A percentile compares a stretch with the other conserved stretches of the same genome.
These are phyloP conservation scores for Dryas drummondii DNA, from an alignment of 306 rosid species.

Conservation along the genomic window DNA sequence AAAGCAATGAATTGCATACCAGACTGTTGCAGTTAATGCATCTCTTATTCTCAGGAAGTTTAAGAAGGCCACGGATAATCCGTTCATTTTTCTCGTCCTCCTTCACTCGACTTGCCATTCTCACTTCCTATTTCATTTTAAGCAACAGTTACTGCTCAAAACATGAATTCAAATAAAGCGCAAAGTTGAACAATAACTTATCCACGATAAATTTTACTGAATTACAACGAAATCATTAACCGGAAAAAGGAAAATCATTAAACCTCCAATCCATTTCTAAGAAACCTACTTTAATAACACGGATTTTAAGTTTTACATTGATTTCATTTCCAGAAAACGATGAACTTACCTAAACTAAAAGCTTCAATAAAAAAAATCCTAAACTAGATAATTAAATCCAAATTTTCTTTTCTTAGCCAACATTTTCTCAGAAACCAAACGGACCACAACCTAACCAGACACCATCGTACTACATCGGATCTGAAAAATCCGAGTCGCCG, in stretches of 20 bases:
- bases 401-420: conserved; percentile 15
- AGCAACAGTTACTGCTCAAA: conserved; percentile 21
- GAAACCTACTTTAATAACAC: not conserved
- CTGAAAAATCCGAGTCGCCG: conserved; percentile 29
- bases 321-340: not conserved
- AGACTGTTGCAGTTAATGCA: conserved; percentile 89
- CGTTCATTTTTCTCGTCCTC: conserved; percentile 92
- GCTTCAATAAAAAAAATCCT: conserved; percentile 1
- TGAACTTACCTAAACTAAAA: not conserved
- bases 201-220: not conserved
- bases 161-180: conserved; percentile 6
- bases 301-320: not conserved
- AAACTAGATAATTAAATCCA: not conserved
- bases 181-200: not conserved
- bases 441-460: not conserved
- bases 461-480: conserved; percentile 36
- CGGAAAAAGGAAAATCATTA: not conserved
- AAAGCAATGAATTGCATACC: conserved; percentile 44
- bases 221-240: not conserved
- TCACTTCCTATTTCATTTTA: conserved; percentile 38
- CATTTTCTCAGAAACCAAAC: conserved; percentile 25
- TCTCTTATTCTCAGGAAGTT: conserved; percentile 72
- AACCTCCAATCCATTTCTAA: not conserved
- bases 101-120: conserved; percentile 72
- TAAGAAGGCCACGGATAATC: conserved; percentile 82